Evolutionary conservation across 2,329 filamentous ascomycete genomes (phyloP).

Genomic region (Taxawa tesnikishii): DNA sequence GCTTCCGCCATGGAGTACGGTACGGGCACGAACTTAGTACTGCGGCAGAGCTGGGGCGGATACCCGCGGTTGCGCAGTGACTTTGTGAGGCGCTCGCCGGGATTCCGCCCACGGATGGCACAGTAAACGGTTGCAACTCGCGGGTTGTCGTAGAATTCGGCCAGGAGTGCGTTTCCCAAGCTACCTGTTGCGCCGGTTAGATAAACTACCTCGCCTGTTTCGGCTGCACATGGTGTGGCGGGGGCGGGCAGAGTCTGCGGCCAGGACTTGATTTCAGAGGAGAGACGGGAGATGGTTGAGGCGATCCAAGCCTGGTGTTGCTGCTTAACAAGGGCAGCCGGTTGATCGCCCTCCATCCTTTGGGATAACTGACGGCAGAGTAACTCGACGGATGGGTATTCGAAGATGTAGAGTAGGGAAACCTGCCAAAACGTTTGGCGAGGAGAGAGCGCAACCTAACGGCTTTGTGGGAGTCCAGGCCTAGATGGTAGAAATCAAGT

Average conservation of each 20-base stretch:
- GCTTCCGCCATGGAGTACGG: slow-evolving; percentile 10
- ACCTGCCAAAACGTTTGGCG: slow-evolving; percentile 12
- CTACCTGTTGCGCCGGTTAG: slow-evolving; percentile 7
- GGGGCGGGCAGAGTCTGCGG: not conserved
- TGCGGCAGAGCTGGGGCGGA: slow-evolving; percentile 9
- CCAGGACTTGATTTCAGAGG: slow-evolving; percentile 2
- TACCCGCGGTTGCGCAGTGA: slow-evolving; percentile 9
- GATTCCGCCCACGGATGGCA: slow-evolving; percentile 8
- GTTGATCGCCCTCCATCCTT: too few relatives aligned
- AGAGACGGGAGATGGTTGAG: not conserved
- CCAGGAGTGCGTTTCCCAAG: slow-evolving; percentile 7
- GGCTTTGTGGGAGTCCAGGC: slow-evolving; percentile 9
- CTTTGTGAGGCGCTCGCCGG: slow-evolving; percentile 12
- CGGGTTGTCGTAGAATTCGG: slow-evolving; percentile 3
- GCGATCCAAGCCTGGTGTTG: not conserved
- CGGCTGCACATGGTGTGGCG: too few relatives aligned
- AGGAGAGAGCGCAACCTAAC: slow-evolving; percentile 14
- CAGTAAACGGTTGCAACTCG: slow-evolving; percentile 4
- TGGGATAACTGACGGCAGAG: slow-evolving; percentile 6
- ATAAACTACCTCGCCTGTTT: slow-evolving; percentile 3
- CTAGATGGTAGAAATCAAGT: slow-evolving; percentile 6
- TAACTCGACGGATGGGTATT: slow-evolving; percentile 15
- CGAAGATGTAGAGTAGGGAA: slow-evolving; percentile 17
- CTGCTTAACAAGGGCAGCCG: too few relatives aligned
- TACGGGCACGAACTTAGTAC: slow-evolving; percentile 1